Conservation (phyloP, 805 yeast species). For the Nakazawaea siamensis region DNA sequence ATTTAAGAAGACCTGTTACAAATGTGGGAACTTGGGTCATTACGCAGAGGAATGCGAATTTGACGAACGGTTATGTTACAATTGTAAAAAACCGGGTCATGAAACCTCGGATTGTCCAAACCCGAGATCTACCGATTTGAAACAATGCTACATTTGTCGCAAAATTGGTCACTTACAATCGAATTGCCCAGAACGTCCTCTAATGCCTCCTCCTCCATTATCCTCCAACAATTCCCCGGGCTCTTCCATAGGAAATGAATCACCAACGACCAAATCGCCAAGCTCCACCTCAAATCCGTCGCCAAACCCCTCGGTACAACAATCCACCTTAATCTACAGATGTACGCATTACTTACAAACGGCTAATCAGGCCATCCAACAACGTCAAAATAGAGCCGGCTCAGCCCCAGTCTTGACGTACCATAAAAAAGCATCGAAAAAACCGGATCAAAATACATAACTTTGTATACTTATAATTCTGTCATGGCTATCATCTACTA, state of each 20-base stretch:
- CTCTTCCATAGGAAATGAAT: neutral
- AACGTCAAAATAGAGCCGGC: neutral
- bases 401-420: neutral
- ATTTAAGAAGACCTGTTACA: constrained; percentile 21
- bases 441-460: too few relatives aligned
- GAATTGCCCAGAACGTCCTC: constrained; percentile 15
- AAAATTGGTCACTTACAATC: constrained; percentile 22
- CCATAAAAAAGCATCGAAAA: neutral
- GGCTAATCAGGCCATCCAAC: constrained; percentile 3
- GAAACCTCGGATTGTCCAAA: constrained; percentile 19
- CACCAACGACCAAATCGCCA: too few relatives aligned
- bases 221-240: neutral
- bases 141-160: constrained; percentile 23
- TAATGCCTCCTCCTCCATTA: neutral
- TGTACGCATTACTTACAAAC: constrained; percentile 2
- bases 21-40: constrained; percentile 24
- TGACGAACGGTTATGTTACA: constrained; percentile 20
- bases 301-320: neutral
- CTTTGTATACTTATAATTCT: too few relatives aligned
- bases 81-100: constrained; percentile 23
- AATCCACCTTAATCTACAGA: neutral
- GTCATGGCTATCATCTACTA: too few relatives aligned
- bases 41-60: constrained; percentile 20
- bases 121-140: constrained; percentile 13
- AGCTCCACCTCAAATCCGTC: constrained; percentile 1